These are phyloP conservation scores for Aureobasidium vineae DNA, from an alignment of 2,329 filamentous ascomycete genomes.

Conservation along the genomic window DNA sequence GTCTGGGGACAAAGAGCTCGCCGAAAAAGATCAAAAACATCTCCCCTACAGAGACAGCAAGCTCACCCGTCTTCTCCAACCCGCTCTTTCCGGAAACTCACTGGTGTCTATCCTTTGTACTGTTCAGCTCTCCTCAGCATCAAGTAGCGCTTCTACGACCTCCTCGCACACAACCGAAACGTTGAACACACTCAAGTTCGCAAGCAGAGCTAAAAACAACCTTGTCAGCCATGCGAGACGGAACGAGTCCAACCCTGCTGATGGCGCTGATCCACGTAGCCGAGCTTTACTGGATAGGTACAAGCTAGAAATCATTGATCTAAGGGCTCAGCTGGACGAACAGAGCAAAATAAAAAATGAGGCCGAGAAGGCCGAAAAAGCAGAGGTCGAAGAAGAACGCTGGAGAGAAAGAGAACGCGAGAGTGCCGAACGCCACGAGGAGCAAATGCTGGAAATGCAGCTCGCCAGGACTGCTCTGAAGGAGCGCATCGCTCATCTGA, in stretches of 20 bases:
- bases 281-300: slow-evolving; percentile 89
- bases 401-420: slow-evolving; percentile 69
- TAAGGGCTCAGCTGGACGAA: slow-evolving; percentile 76
- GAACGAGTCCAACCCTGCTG: slow-evolving; percentile 77
- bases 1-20: slow-evolving; percentile 73
- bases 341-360: slow-evolving; percentile 66
- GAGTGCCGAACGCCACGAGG: slow-evolving; percentile 82
- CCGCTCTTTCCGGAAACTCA: slow-evolving; percentile 87
- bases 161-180: slow-evolving; percentile 82
- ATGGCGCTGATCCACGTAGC: slow-evolving; percentile 77
- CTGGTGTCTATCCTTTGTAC: slow-evolving; percentile 97
- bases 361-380: slow-evolving; percentile 58
- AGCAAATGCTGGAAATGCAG: slow-evolving; percentile 99
- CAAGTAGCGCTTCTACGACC: slow-evolving; percentile 61
- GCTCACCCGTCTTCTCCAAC: slow-evolving; percentile 86
- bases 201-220: slow-evolving; percentile 93
- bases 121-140: slow-evolving; percentile 73
- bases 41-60: slow-evolving; percentile 97
- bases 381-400: slow-evolving; percentile 70
- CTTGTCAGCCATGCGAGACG: slow-evolving; percentile 96
- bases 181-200: slow-evolving; percentile 94
- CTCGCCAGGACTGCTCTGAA: slow-evolving; percentile 92
- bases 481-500: slow-evolving; percentile 95
- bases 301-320: slow-evolving; percentile 83
- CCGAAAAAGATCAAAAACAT: slow-evolving; percentile 72